Base-by-base conservation (phyloP, 2,329 filamentous ascomycete genomes). In the Alternaria brassicicola region DNA sequence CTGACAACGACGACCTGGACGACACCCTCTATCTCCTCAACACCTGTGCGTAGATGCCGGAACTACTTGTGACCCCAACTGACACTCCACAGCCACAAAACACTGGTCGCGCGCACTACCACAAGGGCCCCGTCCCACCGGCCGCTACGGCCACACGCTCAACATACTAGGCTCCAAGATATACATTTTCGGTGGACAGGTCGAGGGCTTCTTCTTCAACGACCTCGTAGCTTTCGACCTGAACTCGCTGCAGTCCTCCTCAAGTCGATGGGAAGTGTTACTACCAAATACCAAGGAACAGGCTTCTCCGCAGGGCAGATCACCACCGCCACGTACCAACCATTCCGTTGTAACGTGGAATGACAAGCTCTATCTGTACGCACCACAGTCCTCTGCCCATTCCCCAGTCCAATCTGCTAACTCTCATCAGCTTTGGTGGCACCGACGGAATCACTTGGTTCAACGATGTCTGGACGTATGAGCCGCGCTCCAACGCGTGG, bases 401-500 rank as follows among this genome's bases (percentile, higher is more conserved):
- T 21, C 28, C 28, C 15, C 28, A 10, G 13, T 28, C 25, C 25
- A 33, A 28, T 51, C 21, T 58, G 58, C 66, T 57, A 66, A 65
- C 21, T 43, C 55, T 46, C 52, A 17, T 10, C 66, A 95, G 91
- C n/a, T 99, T 99, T 75, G 95, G 95, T 68, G 95, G 95, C 62
- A 99, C 95, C 2, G 97, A 99, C 74, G 95, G 95, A 38, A 87
- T 93, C 55, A 88, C 91, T 71, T 99, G 95, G 96, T 99, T 98
- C 81, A 99, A 98, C 76, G 95, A 99, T 75, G 95, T 99, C 46
- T 99, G 95, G 95, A 92, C 89, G 51, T 99, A 95, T 76, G 94
- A 97, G 70, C 91, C 93, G 7, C 84, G 88, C 54, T 81, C 86
- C 43, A 97, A 97, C 76, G 81, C 85, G 55, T 99, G 95, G 95